Conservation (phyloP, 768 basidiomycete species). For the Boletus subparvulus region DNA sequence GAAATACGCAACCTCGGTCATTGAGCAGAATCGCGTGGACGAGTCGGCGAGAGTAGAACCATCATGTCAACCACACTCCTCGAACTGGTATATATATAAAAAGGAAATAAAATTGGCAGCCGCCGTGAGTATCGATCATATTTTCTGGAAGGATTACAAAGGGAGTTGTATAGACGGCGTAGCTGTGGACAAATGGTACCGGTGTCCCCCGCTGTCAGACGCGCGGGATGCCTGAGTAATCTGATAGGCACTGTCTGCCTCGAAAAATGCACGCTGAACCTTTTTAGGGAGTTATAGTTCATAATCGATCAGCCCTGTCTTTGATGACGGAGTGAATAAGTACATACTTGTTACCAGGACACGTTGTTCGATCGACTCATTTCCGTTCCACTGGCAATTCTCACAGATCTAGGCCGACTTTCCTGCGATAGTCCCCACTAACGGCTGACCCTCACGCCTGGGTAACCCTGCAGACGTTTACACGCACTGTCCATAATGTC, state of each 20-base stretch:
- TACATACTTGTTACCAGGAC: too few species aligned
- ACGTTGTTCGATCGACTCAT: too few species aligned
- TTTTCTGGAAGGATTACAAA: neutral
- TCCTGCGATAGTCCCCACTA: neutral
- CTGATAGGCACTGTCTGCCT: neutral
- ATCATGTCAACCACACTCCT: too few species aligned
- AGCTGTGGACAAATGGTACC: neutral
- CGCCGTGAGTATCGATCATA: neutral
- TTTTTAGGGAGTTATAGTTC: too few species aligned
- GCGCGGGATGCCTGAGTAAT: too few species aligned
- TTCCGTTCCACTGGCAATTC: too few species aligned
- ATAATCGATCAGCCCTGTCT: neutral
- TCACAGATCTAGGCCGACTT: neutral
- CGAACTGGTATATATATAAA: too few species aligned
- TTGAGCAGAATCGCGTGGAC: neutral
- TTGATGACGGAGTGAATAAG: neutral
- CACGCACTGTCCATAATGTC: slow-evolving; percentile 1
- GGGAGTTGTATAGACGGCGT: neutral
- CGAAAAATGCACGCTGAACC: neutral
- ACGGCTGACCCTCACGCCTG: neutral
- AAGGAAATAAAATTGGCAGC: too few species aligned
- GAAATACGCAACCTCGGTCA: neutral
- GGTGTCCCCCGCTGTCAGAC: neutral
- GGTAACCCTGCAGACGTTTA: neutral
- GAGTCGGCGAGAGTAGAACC: neutral